Percentiles rank a stretch among this genome's conserved stretches.
These are phyloP conservation scores for Ustilago xerochloae DNA, from an alignment of 1,284 basidiomycete genomes.

Conservation along the genomic window DNA sequence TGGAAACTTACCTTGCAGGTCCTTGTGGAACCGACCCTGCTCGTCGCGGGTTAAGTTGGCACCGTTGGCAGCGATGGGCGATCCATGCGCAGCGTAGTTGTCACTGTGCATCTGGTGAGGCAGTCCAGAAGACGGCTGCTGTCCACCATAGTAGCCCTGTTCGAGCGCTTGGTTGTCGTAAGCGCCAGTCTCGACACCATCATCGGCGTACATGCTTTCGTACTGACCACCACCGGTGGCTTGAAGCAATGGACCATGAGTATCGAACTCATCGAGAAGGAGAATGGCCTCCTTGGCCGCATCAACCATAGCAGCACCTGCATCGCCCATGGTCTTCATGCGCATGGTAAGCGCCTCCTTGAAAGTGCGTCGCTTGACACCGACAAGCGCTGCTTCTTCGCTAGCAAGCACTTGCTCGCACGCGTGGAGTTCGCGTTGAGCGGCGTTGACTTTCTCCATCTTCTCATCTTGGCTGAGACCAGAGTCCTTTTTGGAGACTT, in stretches of 20 bases:
- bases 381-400: slow-evolving; percentile 68
- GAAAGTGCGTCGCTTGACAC: slow-evolving; percentile 69
- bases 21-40: slow-evolving; percentile 45
- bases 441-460: slow-evolving; percentile 66
- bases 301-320: slow-evolving; percentile 68
- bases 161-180: slow-evolving; percentile 39
- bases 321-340: slow-evolving; percentile 69
- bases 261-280: slow-evolving; percentile 67
- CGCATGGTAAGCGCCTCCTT: slow-evolving; percentile 69
- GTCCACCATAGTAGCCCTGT: slow-evolving; percentile 28
- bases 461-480: slow-evolving; percentile 62
- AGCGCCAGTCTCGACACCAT: slow-evolving; percentile 30
- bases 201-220: slow-evolving; percentile 53
- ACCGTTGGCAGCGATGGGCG: slow-evolving; percentile 30
- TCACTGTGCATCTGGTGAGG: slow-evolving; percentile 15
- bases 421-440: slow-evolving; percentile 68
- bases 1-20: slow-evolving; percentile 38
- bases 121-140: slow-evolving; percentile 19
- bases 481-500: slow-evolving; percentile 57
- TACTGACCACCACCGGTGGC: slow-evolving; percentile 49
- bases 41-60: slow-evolving; percentile 38
- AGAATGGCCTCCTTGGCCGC: slow-evolving; percentile 67
- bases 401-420: slow-evolving; percentile 69
- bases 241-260: slow-evolving; percentile 56
- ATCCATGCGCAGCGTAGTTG: slow-evolving; percentile 21